Evolutionary conservation across 352 stramenopile genomes (phyloP).

Genomic region (Globisporangium viniferum): DNA sequence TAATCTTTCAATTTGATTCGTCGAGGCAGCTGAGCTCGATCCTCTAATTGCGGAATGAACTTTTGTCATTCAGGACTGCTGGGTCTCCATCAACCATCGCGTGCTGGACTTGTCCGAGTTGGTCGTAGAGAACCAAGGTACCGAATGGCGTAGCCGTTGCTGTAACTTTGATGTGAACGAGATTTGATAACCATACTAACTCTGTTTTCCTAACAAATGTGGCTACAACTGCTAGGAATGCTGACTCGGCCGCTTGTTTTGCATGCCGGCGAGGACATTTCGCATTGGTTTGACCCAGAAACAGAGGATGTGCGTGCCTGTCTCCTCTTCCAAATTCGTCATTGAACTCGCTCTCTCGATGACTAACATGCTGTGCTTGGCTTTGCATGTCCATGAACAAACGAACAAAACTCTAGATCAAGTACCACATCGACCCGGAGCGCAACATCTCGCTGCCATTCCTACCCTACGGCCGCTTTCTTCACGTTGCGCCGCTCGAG

Average conservation of each 20-base stretch:
- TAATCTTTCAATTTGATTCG: background rate
- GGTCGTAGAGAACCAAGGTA: constrained; percentile 61
- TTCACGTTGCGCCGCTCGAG: constrained; percentile 84
- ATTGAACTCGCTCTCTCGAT: background rate
- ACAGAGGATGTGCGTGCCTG: constrained; percentile 50
- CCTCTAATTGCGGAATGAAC: background rate
- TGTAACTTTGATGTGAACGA: background rate
- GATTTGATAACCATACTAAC: background rate
- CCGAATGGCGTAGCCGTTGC: background rate
- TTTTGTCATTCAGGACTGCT: constrained; percentile 53
- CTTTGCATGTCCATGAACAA: too few species aligned
- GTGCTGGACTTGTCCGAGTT: constrained; percentile 86
- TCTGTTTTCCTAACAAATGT: background rate
- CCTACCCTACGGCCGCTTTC: constrained; percentile 79
- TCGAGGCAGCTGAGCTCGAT: background rate
- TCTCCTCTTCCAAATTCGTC: background rate
- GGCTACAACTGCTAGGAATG: constrained; percentile 26
- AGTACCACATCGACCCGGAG: constrained; percentile 75
- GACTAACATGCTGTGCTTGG: too few species aligned
- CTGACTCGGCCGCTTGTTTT: constrained; percentile 81
- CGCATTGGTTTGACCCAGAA: constrained; percentile 88
- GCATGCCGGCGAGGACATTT: constrained; percentile 87
- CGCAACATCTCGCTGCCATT: constrained; percentile 78
- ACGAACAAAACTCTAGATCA: constrained; percentile 36
- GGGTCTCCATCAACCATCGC: constrained; percentile 66